Conservation (phyloP, 441 rosid genomes). For the Pelargonium myrrhifolium region DNA sequence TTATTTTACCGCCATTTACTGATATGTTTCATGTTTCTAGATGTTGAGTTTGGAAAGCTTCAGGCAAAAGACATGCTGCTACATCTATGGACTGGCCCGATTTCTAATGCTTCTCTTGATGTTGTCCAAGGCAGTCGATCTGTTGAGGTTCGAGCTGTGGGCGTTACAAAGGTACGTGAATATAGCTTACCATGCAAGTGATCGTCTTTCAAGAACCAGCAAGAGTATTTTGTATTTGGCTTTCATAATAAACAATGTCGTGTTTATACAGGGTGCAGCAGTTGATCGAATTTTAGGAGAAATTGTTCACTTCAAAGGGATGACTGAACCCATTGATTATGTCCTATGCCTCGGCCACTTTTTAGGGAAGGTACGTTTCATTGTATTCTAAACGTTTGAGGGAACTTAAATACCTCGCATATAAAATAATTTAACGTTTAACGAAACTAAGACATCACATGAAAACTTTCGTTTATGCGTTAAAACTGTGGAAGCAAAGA, state of each 20-base stretch:
- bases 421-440: too few relatives aligned
- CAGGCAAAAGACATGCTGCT: constrained; percentile 98
- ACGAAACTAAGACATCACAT: too few relatives aligned
- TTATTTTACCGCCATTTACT: not conserved
- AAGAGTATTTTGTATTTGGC: not conserved
- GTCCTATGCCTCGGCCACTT: constrained; percentile 46
- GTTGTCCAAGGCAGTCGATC: constrained; percentile 97
- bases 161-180: constrained; percentile 78
- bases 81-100: constrained; percentile 99
- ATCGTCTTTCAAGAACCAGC: not conserved
- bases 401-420: not conserved
- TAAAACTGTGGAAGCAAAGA: not conserved
- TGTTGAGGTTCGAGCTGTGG: constrained; percentile 95
- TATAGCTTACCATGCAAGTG: not conserved
- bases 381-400: not conserved
- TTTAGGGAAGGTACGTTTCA: not conserved
- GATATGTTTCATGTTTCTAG: constrained; percentile 26
- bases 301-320: constrained; percentile 84
- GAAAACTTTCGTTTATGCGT: not conserved
- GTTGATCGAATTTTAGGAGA: constrained; percentile 93
- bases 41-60: constrained; percentile 85
- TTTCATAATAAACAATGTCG: not conserved
- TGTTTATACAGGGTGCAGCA: constrained; percentile 72
- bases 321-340: constrained; percentile 87
- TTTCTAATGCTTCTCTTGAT: constrained; percentile 96